phyloP scores from a whole-genome alignment of 2,329 filamentous ascomycete genomes.

The Neonectria coccinea region DNA sequence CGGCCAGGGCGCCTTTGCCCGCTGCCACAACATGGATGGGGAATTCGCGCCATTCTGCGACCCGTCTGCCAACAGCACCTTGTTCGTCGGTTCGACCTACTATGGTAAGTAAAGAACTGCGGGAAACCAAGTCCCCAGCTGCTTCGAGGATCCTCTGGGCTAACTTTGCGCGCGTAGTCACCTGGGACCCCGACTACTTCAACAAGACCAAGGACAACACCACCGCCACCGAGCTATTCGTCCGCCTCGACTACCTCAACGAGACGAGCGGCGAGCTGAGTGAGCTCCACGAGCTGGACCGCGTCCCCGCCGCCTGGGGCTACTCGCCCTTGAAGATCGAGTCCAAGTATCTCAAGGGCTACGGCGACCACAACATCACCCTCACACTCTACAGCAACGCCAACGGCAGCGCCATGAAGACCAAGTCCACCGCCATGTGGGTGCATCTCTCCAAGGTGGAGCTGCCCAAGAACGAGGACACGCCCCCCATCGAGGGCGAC shows the following conservation, averaged over 20 bases:
- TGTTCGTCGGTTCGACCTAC: constrained; percentile 61
- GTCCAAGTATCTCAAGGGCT: constrained; percentile 51
- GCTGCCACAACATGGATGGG: constrained; percentile 62
- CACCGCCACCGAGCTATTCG: constrained; percentile 47
- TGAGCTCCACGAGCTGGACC: constrained; percentile 51
- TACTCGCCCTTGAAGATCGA: constrained; percentile 61
- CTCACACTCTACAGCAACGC: constrained; percentile 57
- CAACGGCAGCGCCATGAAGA: constrained; percentile 50
- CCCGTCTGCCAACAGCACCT: constrained; percentile 56
- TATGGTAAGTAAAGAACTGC: constrained; percentile 57
- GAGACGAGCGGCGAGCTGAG: constrained; percentile 51
- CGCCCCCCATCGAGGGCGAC: constrained; percentile 49
- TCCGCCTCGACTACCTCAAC: constrained; percentile 58
- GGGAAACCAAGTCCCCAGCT: neutral
- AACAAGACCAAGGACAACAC: constrained; percentile 53
- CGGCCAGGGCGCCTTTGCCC: constrained; percentile 61
- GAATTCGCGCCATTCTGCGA: constrained; percentile 64
- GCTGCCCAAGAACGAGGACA: constrained; percentile 52
- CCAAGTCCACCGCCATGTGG: constrained; percentile 58
- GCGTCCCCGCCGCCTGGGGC: constrained; percentile 57
- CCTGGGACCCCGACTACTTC: constrained; percentile 68
- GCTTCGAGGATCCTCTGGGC: neutral
- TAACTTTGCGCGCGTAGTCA: constrained; percentile 55
- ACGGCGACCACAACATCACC: constrained; percentile 59
- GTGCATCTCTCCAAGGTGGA: constrained; percentile 50